Base-by-base conservation (phyloP, 352 stramenopile genomes). In the Pythium insidiosum region DNA sequence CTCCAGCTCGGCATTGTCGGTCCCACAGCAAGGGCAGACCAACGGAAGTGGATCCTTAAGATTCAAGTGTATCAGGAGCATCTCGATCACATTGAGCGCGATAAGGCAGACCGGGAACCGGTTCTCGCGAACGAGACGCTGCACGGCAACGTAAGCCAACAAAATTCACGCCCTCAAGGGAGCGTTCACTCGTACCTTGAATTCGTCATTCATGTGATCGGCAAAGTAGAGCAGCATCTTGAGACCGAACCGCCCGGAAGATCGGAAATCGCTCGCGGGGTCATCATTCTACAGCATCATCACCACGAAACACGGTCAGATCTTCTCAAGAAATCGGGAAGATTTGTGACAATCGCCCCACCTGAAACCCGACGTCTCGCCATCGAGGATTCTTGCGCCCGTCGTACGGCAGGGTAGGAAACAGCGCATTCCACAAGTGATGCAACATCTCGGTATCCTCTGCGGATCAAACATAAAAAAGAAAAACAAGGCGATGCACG, bases 211-310 rank as follows among this genome's bases (percentile, higher is more conserved):
- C 33, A 75, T 52, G 41, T 81, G 66, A 15, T 86, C 73, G 9
- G 70, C 67, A 26, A 82, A 81, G 53, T 78, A 80, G 11, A 86
- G 56, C 28, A 86, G 61, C 70, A 84, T 82, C 30, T 73, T 64
- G 19, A 84, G 50, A 12, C 66, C 73, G 15, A 86, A 52, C 13
- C 68, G 64, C 4, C 73, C 70, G 2, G 73, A 84, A 2, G 70
- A 70, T 25, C 73, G 70, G 33, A 86, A 60, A 31, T 86, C 73
- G 3, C 70, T 81, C 9, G 49, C 64, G 5, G 71, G 71, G 21
- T 86, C 73, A 35, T 84, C 56, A 29, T 76, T 84, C 73, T 86
- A 26, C n/a, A 20, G 22, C 31, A 26, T 16, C 43, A 38, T n/a
- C n/a, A n/a, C n/a, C n/a, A n/a, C n/a, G n/a, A n/a, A n/a, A n/a